These are phyloP conservation scores for Tarenaya hassleriana DNA, from an alignment of 345 rosid species.

Conservation along the genomic window DNA sequence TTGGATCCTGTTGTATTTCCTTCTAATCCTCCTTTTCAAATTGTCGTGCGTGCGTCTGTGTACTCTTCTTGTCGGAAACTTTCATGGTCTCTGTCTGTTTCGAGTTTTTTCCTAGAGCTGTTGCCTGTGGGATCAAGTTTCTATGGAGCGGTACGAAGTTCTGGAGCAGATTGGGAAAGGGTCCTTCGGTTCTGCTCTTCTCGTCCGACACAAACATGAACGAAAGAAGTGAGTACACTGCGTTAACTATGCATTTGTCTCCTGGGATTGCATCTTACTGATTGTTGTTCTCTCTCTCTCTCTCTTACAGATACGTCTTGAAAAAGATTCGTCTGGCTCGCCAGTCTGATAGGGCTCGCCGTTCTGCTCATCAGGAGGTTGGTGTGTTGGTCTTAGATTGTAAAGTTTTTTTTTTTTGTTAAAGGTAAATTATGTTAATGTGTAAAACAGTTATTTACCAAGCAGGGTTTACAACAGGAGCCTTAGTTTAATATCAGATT, in stretches of 20 bases:
- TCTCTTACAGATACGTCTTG: conserved; percentile 58
- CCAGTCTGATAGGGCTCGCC: conserved; percentile 86
- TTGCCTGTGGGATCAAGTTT: conserved; percentile 5
- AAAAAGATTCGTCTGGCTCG: conserved; percentile 95
- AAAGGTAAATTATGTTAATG: too few species aligned
- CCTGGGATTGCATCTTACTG: background rate
- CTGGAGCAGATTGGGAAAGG: conserved; percentile 95
- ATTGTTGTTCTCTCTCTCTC: background rate
- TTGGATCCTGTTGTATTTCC: background rate
- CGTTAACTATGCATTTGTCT: background rate
- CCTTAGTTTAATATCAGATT: too few species aligned
- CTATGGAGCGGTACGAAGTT: conserved; percentile 87
- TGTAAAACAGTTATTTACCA: too few species aligned
- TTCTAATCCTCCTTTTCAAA: background rate
- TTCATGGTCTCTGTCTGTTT: background rate
- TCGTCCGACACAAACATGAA: conserved; percentile 93
- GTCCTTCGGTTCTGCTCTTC: conserved; percentile 96
- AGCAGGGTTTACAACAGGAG: too few species aligned
- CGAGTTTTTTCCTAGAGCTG: background rate
- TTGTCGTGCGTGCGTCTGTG: background rate
- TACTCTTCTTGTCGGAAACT: background rate
- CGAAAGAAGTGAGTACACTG: conserved; percentile 64
- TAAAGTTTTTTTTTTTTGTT: too few species aligned
- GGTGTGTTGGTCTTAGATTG: conserved; percentile 9
- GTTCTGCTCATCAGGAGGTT: conserved; percentile 97